Percentiles rank a stretch among this genome's conserved stretches.
These are phyloP conservation scores for Pythium monospermum DNA, from an alignment of 352 stramenopile genomes.

Conservation along the genomic window DNA sequence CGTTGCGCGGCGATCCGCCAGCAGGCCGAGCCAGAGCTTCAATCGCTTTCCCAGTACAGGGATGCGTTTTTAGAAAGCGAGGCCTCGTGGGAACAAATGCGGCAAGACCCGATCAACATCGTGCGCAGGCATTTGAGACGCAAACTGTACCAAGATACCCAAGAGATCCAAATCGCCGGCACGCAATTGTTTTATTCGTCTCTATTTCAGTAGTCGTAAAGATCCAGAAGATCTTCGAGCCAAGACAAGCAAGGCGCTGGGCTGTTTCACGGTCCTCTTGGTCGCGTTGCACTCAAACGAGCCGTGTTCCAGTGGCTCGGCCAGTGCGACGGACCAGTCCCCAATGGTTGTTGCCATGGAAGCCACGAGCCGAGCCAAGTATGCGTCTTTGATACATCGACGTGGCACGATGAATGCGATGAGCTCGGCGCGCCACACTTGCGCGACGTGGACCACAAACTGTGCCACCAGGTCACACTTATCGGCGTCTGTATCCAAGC, in stretches of 20 bases:
- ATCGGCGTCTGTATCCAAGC: conserved; percentile 12
- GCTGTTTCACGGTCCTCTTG: conserved; percentile 64
- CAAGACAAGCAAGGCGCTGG: conserved; percentile 36
- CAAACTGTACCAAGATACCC: conserved; percentile 45
- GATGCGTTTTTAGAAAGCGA: conserved; percentile 56
- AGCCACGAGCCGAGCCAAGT: conserved; percentile 34
- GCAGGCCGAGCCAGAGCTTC: conserved; percentile 39
- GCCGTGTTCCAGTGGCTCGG: conserved; percentile 31
- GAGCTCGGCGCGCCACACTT: conserved; percentile 41
- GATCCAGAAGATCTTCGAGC: neutral
- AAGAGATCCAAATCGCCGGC: conserved; percentile 59
- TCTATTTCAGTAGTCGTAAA: conserved; percentile 32
- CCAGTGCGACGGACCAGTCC: conserved; percentile 28
- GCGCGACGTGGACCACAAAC: conserved; percentile 46
- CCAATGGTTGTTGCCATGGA: conserved; percentile 8
- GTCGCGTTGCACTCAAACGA: conserved; percentile 58
- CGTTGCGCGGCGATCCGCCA: conserved; percentile 60
- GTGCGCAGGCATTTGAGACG: conserved; percentile 52
- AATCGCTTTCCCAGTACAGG: conserved; percentile 34
- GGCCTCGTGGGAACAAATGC: conserved; percentile 54
- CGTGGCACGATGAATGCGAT: conserved; percentile 71
- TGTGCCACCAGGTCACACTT: conserved; percentile 42
- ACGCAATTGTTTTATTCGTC: conserved; percentile 65
- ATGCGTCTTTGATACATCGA: conserved; percentile 38
- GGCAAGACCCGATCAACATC: conserved; percentile 64